Evolutionary conservation across 495 filamentous ascomycete species (phyloP), one percentile per base, ranked within the genome.

Genomic region (Xylaria scruposa): DNA sequence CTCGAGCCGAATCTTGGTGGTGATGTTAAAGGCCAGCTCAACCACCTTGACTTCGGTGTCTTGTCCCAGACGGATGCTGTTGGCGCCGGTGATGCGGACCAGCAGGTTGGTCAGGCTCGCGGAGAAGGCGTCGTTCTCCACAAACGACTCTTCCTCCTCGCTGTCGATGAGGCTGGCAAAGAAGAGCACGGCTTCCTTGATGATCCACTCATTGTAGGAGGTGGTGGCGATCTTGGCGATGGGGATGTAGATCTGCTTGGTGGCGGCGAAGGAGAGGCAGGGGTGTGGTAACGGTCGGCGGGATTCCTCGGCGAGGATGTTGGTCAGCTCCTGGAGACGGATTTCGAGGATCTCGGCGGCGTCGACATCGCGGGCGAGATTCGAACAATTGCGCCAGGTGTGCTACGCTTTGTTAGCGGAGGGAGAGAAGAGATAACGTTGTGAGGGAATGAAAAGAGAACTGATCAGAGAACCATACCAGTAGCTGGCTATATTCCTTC

Each of bases 131-230:
- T 92, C 87, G 74, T 91, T 94, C 73, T 94, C 92, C 33, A 97
- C 89, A 72, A 98, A 96, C 51, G 94, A 92, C 75, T 97, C 95
- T 78, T 97, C 94, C 79, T 98, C 94, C 79, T 98, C 95, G 78
- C 93, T 95, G 75, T 99, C 95, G 72, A 99, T 92, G 59, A 99
- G 86, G 8, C 92, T 93, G 54, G 91, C 92, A 81, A 97, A 97
- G 74, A 97, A 88, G 17, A 88, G 82, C 44, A 97, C 91, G n/a
- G 91, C 92, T 73, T 93, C 93, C 53, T 90, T 88, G 67, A 97
- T 89, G 72, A 97, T 88, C 76, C 84, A 89, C 70, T 95, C 93
- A 78, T 94, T 90, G 76, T 92, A 90, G 33, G 91, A 92, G 1
- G 89, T 90, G 1, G 91, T 87, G 6, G 94, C 94, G 68, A 98